Evolutionary conservation across 352 stramenopile species (phyloP), one percentile per base, ranked within the genome.

Genomic region (Pythium periplocum): DNA sequence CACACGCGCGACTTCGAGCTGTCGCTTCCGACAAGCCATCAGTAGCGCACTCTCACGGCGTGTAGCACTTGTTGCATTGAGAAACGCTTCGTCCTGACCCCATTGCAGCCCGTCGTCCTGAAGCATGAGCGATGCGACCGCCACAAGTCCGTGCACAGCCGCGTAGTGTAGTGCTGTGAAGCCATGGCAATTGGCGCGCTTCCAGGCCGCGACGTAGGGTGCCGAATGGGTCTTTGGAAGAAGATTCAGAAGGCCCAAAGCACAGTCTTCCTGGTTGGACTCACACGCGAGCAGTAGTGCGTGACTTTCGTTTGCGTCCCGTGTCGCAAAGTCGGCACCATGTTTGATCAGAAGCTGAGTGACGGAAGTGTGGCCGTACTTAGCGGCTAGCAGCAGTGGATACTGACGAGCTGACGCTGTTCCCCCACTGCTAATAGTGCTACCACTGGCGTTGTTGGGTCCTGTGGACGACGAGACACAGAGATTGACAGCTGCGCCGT

Each of bases 311-410:
- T 68, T 81, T 33, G 57, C 57, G 42, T 90, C 79, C 6, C 62
- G 53, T 31, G 69, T 59, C 2, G 30, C 51, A 6, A 63, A 66
- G 35, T 77, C 64, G 2, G 77, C 77, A 3, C 62, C 55, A 44
- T 66, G 59, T 41, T 71, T 60, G 42, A 98, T 60, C 11, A 98
- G 72, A 7, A 77, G 49, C n/a, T 72, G 45, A 17, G 95, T 79
- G 45, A 95, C 81, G 9, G 77, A 74, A n/a, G 84, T 61, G 61
- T 98, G 89, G 17, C 95, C 96, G 54, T 95, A 96, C 68, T 95
- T 88, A 4, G 86, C 83, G 10, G 93, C 95, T 4, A 98, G 79
- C 62, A 98, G 81, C 12, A 98, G 75, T 6, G 86, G 81, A 49
- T 62, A 71, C 44, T 75, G 69, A 2, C 41, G 36, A 2, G 30